Conservation (phyloP, 2,329 filamentous ascomycete species). For the Corynespora cassiicola region DNA sequence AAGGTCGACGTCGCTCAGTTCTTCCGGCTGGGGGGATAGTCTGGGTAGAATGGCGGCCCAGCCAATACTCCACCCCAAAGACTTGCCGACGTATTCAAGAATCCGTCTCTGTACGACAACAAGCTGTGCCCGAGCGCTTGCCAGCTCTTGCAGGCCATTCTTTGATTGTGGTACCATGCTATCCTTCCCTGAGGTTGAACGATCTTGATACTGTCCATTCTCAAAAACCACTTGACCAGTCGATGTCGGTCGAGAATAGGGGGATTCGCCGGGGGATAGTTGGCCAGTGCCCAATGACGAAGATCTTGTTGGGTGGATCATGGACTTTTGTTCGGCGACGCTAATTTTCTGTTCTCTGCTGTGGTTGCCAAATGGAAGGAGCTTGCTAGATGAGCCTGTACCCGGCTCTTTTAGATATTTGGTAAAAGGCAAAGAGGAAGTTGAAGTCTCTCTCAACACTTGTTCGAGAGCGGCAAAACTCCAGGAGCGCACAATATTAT, state of each 20-base stretch:
- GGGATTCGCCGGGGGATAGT: slow-evolving; percentile 34
- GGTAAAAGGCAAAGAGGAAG: slow-evolving; percentile 71
- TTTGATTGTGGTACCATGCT: slow-evolving; percentile 36
- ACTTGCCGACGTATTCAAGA: slow-evolving; percentile 75
- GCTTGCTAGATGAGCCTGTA: slow-evolving; percentile 45
- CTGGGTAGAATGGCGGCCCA: slow-evolving; percentile 62
- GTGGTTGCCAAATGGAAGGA: slow-evolving; percentile 58
- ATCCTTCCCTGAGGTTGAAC: slow-evolving; percentile 27
- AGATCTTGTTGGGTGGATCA: slow-evolving; percentile 71
- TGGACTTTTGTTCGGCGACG: slow-evolving; percentile 72
- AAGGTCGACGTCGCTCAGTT: slow-evolving; percentile 47
- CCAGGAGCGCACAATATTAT: slow-evolving; percentile 80
- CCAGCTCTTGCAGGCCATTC: slow-evolving; percentile 78
- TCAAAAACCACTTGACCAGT: slow-evolving; percentile 46
- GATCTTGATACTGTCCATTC: slow-evolving; percentile 44
- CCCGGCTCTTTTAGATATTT: slow-evolving; percentile 25
- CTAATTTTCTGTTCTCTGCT: slow-evolving; percentile 66
- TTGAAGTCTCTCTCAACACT: slow-evolving; percentile 76
- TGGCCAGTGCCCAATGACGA: slow-evolving; percentile 62
- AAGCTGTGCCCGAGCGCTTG: slow-evolving; percentile 82
- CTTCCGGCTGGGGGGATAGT: slow-evolving; percentile 27
- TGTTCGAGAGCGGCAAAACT: slow-evolving; percentile 79
- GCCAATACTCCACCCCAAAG: slow-evolving; percentile 76
- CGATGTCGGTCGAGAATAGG: slow-evolving; percentile 35
- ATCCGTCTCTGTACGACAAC: slow-evolving; percentile 81